These are phyloP conservation scores for Barnettozyma californica DNA, from an alignment of 805 yeast species.

Conservation along the genomic window DNA sequence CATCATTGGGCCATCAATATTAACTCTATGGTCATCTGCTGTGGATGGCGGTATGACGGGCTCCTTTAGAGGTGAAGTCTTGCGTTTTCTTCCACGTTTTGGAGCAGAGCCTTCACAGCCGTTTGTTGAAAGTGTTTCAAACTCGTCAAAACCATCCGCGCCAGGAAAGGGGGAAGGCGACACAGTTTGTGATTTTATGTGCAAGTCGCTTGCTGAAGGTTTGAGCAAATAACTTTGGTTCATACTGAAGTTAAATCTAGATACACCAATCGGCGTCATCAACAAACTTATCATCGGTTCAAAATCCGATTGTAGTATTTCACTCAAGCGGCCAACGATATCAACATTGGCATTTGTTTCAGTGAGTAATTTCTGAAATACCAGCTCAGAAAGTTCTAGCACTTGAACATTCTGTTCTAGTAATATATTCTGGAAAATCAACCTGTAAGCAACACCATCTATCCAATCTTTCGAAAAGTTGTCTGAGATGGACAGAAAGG, in stretches of 20 bases:
- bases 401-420: conserved; percentile 85
- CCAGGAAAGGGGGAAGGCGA: background rate
- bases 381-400: conserved; percentile 52
- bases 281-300: conserved; percentile 58
- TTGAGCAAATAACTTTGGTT: conserved; percentile 65
- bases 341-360: conserved; percentile 36
- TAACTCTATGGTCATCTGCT: conserved; percentile 55
- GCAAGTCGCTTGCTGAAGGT: conserved; percentile 57
- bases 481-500: conserved; percentile 61
- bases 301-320: conserved; percentile 49
- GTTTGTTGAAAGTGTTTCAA: conserved; percentile 5
- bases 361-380: conserved; percentile 51
- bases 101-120: background rate
- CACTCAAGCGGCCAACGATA: conserved; percentile 15
- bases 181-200: conserved; percentile 2
- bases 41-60: conserved; percentile 40
- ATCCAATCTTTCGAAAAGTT: conserved; percentile 64
- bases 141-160: conserved; percentile 17
- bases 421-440: conserved; percentile 79
- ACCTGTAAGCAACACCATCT: conserved; percentile 63
- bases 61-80: conserved; percentile 25
- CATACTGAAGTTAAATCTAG: conserved; percentile 85
- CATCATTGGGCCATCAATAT: conserved; percentile 89
- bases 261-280: conserved; percentile 93
- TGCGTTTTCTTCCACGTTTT: conserved; percentile 46